Evolutionary conservation across 306 rosid genomes (phyloP).

Genomic region (Vicia sativa): DNA sequence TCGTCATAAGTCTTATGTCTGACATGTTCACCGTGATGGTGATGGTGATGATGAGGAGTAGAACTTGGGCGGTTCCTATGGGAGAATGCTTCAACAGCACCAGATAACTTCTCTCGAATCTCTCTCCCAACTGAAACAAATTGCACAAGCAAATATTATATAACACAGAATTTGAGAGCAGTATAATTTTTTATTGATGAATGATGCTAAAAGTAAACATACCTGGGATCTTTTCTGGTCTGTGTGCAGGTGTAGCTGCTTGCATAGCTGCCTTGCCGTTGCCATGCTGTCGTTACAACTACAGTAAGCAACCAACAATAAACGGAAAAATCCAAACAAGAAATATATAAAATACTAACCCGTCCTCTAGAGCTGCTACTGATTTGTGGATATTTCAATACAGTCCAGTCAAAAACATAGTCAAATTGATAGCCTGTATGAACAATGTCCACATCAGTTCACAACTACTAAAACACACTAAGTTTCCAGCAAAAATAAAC

Average conservation of each 20-base stretch:
- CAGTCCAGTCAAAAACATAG: constrained; percentile 88
- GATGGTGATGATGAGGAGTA: constrained; percentile 57
- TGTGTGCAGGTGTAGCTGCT: constrained; percentile 64
- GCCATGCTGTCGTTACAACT: constrained; percentile 54
- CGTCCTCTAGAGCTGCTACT: constrained; percentile 74
- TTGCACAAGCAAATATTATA: constrained; percentile 40
- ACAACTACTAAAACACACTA: constrained; percentile 6
- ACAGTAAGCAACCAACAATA: constrained; percentile 43
- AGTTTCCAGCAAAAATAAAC: constrained; percentile 28
- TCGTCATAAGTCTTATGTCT: constrained; percentile 72
- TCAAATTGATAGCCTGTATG: constrained; percentile 84
- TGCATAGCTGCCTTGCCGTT: constrained; percentile 73
- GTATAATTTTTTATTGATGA: constrained; percentile 18
- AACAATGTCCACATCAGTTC: constrained; percentile 39
- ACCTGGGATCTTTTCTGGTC: constrained; percentile 86
- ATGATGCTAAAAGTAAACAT: constrained; percentile 27
- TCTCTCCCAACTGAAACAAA: constrained; percentile 78
- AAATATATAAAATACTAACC: constrained; percentile 51
- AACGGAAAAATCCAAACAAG: constrained; percentile 19
- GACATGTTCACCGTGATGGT: constrained; percentile 50
- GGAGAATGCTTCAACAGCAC: constrained; percentile 82
- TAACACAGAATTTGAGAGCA: constrained; percentile 26
- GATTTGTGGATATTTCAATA: constrained; percentile 76
- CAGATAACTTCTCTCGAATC: constrained; percentile 81
- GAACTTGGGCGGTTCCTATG: constrained; percentile 64